Evolutionary conservation across 345 rosid species (phyloP).

Genomic region (Ceriops zippeliana): DNA sequence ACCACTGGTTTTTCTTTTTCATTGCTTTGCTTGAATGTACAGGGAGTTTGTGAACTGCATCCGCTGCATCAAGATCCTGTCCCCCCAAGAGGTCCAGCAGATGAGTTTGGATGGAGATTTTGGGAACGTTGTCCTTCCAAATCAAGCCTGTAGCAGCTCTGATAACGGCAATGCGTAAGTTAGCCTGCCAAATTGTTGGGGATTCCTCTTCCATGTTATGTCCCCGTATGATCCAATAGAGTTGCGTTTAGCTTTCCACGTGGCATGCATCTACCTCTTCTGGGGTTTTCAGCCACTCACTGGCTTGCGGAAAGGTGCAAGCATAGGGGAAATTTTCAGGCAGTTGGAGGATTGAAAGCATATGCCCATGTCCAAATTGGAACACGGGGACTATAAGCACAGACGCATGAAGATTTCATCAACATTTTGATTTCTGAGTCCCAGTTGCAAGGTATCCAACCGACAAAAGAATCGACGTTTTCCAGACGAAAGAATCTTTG

Average conservation of each 20-base stretch:
- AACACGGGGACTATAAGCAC: too few relatives aligned
- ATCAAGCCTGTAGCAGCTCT: slow-evolving; percentile 68
- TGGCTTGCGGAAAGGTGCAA: slow-evolving; percentile 6
- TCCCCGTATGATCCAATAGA: slow-evolving; percentile 8
- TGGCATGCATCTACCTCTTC: not conserved
- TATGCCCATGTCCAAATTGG: too few relatives aligned
- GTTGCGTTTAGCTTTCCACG: slow-evolving; percentile 22
- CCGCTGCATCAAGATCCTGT: slow-evolving; percentile 59
- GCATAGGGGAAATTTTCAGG: slow-evolving; percentile 1
- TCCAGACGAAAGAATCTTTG: too few relatives aligned
- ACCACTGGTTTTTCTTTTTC: slow-evolving; percentile 2
- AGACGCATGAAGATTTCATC: too few relatives aligned
- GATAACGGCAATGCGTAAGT: slow-evolving; percentile 47
- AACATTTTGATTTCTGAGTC: too few relatives aligned
- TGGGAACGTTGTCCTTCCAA: slow-evolving; percentile 45
- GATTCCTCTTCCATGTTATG: slow-evolving; percentile 5
- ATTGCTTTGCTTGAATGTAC: slow-evolving; percentile 9
- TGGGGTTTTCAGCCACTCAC: slow-evolving; percentile 1
- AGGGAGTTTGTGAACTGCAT: slow-evolving; percentile 77
- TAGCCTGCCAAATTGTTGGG: slow-evolving; percentile 22
- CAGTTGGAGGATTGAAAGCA: too few relatives aligned
- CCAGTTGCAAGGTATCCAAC: too few relatives aligned
- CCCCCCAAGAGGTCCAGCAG: slow-evolving; percentile 78
- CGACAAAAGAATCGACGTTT: too few relatives aligned
- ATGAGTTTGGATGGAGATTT: slow-evolving; percentile 73